Conservation (phyloP, 106 monocot genomes). For the Allium cepa region DNA sequence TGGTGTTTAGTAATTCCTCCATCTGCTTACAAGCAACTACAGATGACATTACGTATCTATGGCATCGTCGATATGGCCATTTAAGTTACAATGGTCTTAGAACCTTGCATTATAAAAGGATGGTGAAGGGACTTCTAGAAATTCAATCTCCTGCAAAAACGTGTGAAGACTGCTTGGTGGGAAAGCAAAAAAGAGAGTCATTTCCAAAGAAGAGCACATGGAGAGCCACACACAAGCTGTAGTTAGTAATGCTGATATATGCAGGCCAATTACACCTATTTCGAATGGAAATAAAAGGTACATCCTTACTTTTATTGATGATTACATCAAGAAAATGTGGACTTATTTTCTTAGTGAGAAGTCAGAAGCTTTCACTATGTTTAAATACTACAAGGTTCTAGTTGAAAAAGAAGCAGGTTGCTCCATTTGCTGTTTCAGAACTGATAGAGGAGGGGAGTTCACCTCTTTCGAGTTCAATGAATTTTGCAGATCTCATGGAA, state of each 20-base stretch:
- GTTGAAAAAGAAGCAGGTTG: neutral
- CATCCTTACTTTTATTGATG: constrained; percentile 3
- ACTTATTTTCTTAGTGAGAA: neutral
- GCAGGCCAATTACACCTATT: neutral
- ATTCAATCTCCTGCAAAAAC: too few species aligned
- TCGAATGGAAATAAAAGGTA: neutral
- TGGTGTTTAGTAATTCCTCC: neutral
- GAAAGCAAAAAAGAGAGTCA: neutral
- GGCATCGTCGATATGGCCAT: constrained; percentile 3
- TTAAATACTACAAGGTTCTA: neutral
- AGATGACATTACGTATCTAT: neutral
- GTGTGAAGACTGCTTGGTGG: constrained; percentile 4
- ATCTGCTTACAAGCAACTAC: neutral
- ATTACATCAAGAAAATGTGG: neutral
- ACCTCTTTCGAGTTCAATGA: neutral
- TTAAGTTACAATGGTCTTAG: neutral
- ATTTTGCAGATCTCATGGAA: neutral
- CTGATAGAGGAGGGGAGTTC: neutral
- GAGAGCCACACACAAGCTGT: neutral
- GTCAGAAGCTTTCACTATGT: neutral
- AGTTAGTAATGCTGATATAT: neutral
- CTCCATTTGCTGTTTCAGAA: neutral
- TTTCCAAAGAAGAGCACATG: neutral
- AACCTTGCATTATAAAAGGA: neutral
- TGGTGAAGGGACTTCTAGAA: neutral